Evolutionary conservation across 2,329 filamentous ascomycete species (phyloP).

Genomic region (Hypoxylon sp.): DNA sequence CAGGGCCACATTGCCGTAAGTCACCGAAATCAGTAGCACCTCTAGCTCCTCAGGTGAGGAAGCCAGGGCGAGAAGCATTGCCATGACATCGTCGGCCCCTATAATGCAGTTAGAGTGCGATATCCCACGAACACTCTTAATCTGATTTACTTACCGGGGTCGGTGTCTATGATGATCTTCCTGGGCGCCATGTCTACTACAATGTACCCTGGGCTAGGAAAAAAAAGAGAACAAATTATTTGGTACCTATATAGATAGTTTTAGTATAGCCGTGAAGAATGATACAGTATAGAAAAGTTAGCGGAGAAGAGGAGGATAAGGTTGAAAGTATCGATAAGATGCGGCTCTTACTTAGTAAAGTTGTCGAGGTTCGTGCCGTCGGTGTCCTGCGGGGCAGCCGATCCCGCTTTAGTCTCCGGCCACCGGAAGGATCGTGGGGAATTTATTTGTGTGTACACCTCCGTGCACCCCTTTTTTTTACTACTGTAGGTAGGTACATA

Average conservation of each 20-base stretch:
- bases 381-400: conserved; percentile 41
- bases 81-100: conserved; percentile 92
- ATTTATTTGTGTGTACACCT: not conserved
- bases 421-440: conserved; percentile 18
- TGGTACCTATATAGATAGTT: not conserved
- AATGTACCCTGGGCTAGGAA: conserved; percentile 12
- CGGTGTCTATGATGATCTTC: conserved; percentile 93
- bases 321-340: conserved; percentile 12
- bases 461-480: not conserved
- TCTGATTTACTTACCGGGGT: conserved; percentile 70
- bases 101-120: conserved; percentile 14
- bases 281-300: not conserved
- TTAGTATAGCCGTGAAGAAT: too few relatives aligned
- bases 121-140: not conserved
- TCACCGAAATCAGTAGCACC: conserved; percentile 84
- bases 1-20: conserved; percentile 92
- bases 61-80: conserved; percentile 85
- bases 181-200: conserved; percentile 66
- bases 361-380: conserved; percentile 26
- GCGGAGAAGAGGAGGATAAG: not conserved
- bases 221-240: not conserved
- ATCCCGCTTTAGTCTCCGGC: conserved; percentile 24
- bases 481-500: too few relatives aligned
- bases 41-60: conserved; percentile 85
- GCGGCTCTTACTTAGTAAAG: conserved; percentile 8